A percentile compares a stretch with the other conserved stretches of the same genome.
These are phyloP conservation scores for Choiromyces venosus DNA, from an alignment of 495 filamentous ascomycete genomes.

Conservation along the genomic window DNA sequence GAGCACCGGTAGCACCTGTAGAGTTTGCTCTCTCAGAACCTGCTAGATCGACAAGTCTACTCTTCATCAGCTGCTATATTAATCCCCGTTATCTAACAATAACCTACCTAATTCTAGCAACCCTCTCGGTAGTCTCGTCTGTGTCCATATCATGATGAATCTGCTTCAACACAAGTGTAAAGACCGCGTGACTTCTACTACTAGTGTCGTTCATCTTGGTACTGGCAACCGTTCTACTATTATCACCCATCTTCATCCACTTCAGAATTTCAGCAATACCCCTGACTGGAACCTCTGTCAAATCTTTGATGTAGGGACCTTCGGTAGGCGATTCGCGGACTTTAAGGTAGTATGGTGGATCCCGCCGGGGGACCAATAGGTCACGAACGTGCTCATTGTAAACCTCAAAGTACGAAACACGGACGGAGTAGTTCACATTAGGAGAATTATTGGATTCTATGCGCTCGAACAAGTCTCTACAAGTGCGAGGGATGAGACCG, in stretches of 20 bases:
- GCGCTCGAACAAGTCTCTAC: conserved; percentile 89
- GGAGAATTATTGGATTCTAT: conserved; percentile 78
- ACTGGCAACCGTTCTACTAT: conserved; percentile 81
- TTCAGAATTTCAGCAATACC: conserved; percentile 77
- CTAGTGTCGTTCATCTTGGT: conserved; percentile 99
- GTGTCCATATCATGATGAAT: conserved; percentile 91
- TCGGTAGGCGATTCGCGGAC: conserved; percentile 93
- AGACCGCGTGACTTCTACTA: conserved; percentile 89
- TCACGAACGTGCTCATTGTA: conserved; percentile 99
- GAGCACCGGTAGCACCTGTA: conserved; percentile 86
- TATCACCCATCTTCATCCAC: conserved; percentile 84
- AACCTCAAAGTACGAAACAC: conserved; percentile 97
- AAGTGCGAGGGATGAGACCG: conserved; percentile 93
- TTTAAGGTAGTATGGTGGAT: conserved; percentile 86
- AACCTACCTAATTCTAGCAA: conserved; percentile 69
- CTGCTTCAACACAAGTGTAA: conserved; percentile 95
- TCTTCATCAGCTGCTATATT: conserved; percentile 7
- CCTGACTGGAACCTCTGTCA: conserved; percentile 85
- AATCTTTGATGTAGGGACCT: conserved; percentile 94
- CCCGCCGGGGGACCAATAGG: conserved; percentile 70
- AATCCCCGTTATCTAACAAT: not conserved
- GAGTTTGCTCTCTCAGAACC: conserved; percentile 92
- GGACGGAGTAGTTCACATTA: conserved; percentile 90
- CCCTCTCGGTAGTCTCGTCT: conserved; percentile 91
- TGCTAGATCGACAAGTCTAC: conserved; percentile 77